A percentile compares a stretch with the other conserved stretches of the same genome.
Conservation (phyloP, 768 basidiomycete genomes). For the Hebeloma cylindrosporum region DNA sequence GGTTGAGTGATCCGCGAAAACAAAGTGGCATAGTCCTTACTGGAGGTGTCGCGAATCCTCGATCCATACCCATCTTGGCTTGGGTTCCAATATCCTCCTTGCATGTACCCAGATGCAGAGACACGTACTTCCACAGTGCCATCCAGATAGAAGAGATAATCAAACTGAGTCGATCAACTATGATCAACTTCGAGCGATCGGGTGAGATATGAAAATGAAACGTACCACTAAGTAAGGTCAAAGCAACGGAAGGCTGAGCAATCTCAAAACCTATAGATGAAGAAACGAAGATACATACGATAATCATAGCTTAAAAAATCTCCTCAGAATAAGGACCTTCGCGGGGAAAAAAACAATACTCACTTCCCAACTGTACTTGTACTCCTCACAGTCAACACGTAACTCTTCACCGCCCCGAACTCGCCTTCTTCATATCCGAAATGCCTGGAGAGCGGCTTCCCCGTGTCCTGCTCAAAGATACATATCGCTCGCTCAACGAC, state of each 20-base stretch:
- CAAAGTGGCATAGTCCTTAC: slow-evolving; percentile 31
- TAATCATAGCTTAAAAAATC: slow-evolving; percentile 52
- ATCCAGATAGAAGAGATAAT: slow-evolving; percentile 65
- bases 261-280: not conserved
- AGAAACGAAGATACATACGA: slow-evolving; percentile 32
- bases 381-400: slow-evolving; percentile 54
- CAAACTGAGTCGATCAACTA: slow-evolving; percentile 40
- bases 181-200: not conserved
- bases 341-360: slow-evolving; percentile 22
- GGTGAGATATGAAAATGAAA: not conserved
- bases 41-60: slow-evolving; percentile 54
- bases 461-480: slow-evolving; percentile 62
- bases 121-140: slow-evolving; percentile 68
- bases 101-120: slow-evolving; percentile 69
- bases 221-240: slow-evolving; percentile 29
- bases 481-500: slow-evolving; percentile 57
- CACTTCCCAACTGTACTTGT: slow-evolving; percentile 66
- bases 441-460: slow-evolving; percentile 58
- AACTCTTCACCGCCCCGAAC: slow-evolving; percentile 61
- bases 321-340: not conserved
- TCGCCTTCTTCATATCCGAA: slow-evolving; percentile 52
- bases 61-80: slow-evolving; percentile 52
- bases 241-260: not conserved
- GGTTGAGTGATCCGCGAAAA: not conserved
- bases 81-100: slow-evolving; percentile 59